Conservation (phyloP, 2,329 filamentous ascomycete genomes). For the Colletotrichum tanaceti region DNA sequence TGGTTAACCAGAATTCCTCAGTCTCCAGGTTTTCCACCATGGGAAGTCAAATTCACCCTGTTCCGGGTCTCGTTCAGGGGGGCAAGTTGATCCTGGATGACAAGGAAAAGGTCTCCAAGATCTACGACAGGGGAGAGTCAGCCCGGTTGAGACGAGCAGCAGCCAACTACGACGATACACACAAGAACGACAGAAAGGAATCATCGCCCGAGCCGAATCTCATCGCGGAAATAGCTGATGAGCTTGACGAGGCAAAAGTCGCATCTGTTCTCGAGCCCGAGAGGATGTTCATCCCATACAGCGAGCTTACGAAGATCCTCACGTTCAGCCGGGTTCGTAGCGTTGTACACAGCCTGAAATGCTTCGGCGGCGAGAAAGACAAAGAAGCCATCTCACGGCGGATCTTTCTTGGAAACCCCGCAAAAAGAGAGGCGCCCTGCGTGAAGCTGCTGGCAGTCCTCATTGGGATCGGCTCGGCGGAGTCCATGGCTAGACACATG, state of each 20-base stretch:
- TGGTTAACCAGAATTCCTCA: not conserved
- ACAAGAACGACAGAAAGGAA: not conserved
- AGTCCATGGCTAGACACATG: not conserved
- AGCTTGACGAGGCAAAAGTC: conserved; percentile 12
- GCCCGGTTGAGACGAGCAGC: not conserved
- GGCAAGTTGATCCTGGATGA: conserved; percentile 19
- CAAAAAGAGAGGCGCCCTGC: not conserved
- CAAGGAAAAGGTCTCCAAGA: not conserved
- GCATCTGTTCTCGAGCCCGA: conserved; percentile 8
- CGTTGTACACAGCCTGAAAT: not conserved
- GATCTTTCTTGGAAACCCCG: not conserved
- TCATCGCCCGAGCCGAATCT: not conserved
- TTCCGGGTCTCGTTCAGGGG: not conserved
- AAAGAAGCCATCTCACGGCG: not conserved
- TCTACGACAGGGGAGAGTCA: conserved; percentile 11
- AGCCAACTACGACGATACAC: not conserved
- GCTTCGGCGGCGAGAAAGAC: not conserved
- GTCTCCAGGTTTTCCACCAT: not conserved
- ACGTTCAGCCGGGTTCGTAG: not conserved
- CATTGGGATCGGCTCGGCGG: not conserved
- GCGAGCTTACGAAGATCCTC: not conserved
- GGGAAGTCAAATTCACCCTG: not conserved
- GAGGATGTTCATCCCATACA: conserved; percentile 5
- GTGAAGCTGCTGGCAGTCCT: conserved; percentile 17
- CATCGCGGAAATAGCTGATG: not conserved